A percentile compares a stretch with the other conserved stretches of the same genome.
These are phyloP conservation scores for Erucastrum elatum DNA, from an alignment of 345 rosid species.

Conservation along the genomic window DNA sequence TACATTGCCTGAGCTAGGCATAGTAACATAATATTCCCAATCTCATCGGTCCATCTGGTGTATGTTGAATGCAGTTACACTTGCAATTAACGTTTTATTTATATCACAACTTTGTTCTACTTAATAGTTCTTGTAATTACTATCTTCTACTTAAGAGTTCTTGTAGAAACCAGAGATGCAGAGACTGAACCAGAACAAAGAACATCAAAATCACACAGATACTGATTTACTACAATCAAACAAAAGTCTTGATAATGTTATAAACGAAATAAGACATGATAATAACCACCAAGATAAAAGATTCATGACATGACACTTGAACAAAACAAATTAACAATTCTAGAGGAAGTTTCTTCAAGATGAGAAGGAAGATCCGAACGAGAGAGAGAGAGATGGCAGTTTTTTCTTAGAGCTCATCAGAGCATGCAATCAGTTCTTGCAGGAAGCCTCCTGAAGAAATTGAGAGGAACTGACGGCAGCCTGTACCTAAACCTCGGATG, in stretches of 20 bases:
- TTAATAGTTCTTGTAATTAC: background rate
- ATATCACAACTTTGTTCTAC: background rate
- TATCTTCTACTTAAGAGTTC: too few relatives aligned
- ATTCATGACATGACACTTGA: conserved; percentile 16
- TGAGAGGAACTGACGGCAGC: conserved; percentile 86
- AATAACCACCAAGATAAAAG: conserved; percentile 12
- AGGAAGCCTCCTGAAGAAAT: conserved; percentile 92
- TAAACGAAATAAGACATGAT: conserved; percentile 15
- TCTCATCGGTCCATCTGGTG: background rate
- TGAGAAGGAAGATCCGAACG: background rate
- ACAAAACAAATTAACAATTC: conserved; percentile 10
- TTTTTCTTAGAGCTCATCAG: conserved; percentile 44
- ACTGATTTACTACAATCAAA: conserved; percentile 20
- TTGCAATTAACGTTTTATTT: background rate
- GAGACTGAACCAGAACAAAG: background rate
- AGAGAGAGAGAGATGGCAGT: background rate
- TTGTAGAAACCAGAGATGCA: background rate
- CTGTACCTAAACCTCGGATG: conserved; percentile 91
- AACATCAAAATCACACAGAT: conserved; percentile 13
- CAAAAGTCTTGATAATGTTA: conserved; percentile 20
- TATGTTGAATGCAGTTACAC: background rate
- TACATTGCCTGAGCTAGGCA: background rate
- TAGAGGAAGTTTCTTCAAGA: background rate
- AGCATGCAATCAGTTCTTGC: conserved; percentile 94
- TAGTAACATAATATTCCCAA: background rate